Percentiles rank a stretch among this genome's conserved stretches.
Conservation (phyloP, 2,329 filamentous ascomycete genomes). For the Tympanopsis confertula region DNA sequence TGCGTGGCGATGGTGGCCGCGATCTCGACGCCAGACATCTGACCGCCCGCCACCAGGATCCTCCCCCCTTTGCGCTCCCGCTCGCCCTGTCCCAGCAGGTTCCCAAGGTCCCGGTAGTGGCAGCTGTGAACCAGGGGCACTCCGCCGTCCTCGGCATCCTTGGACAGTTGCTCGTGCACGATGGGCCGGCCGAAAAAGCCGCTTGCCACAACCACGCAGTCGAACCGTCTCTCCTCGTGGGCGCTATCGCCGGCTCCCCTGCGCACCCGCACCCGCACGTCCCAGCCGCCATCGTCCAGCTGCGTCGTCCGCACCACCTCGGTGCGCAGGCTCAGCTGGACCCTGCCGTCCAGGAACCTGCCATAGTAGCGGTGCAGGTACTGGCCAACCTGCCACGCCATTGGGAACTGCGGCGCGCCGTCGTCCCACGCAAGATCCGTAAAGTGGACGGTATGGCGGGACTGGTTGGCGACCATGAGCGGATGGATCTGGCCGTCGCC, state of each 20-base stretch:
- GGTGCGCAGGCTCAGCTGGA: constrained; percentile 35
- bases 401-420: constrained; percentile 53
- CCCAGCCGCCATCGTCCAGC: constrained; percentile 22
- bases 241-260: constrained; percentile 19
- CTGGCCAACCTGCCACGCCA: constrained; percentile 63
- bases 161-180: constrained; percentile 30
- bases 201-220: constrained; percentile 61
- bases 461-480: constrained; percentile 64
- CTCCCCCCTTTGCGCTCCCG: constrained; percentile 33
- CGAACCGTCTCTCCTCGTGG: constrained; percentile 42
- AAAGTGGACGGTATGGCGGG: constrained; percentile 63
- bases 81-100: constrained; percentile 26
- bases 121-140: constrained; percentile 58
- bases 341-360: constrained; percentile 35
- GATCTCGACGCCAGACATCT: constrained; percentile 74
- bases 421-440: constrained; percentile 62
- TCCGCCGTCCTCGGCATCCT: constrained; percentile 12
- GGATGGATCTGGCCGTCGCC: constrained; percentile 44
- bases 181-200: constrained; percentile 63
- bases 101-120: constrained; percentile 42
- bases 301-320: constrained; percentile 28
- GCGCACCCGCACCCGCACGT: constrained; percentile 14
- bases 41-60: constrained; percentile 65
- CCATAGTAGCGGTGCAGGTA: constrained; percentile 58
- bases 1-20: constrained; percentile 62